A percentile compares a stretch with the other conserved stretches of the same genome.
phyloP scores from a whole-genome alignment of 2,329 filamentous ascomycete genomes.

The Botrytis tulipae region DNA sequence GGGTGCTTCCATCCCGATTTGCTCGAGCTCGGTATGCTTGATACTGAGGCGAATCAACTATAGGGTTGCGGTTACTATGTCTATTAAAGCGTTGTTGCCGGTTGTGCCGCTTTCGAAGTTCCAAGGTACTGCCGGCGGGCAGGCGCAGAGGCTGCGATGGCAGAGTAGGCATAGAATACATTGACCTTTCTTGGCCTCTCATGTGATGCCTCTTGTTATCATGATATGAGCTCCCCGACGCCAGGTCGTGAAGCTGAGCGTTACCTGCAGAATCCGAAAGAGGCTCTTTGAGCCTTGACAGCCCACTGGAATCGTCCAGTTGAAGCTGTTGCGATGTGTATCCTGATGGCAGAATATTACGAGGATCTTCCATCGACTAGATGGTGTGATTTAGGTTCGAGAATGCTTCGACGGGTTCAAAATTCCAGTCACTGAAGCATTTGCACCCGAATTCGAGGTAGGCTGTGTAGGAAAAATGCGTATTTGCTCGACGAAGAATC shows the following conservation, averaged over 20 bases:
- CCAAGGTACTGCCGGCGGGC: conserved; percentile 29
- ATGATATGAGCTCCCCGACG: conserved; percentile 33
- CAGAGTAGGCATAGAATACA: conserved; percentile 33
- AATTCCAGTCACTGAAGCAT: conserved; percentile 23
- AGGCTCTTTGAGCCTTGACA: conserved; percentile 32
- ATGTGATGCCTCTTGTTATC: conserved; percentile 32
- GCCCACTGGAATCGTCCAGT: conserved; percentile 28
- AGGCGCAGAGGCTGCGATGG: conserved; percentile 33
- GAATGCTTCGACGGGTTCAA: conserved; percentile 34
- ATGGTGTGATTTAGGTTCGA: conserved; percentile 23
- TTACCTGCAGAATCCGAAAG: conserved; percentile 37
- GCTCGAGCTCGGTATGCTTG: conserved; percentile 65
- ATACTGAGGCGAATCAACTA: conserved; percentile 62
- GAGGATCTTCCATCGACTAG: conserved; percentile 34
- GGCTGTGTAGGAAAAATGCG: conserved; percentile 26
- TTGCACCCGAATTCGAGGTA: conserved; percentile 23
- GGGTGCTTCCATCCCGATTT: conserved; percentile 58
- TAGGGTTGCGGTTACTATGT: conserved; percentile 50
- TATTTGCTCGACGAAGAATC: conserved; percentile 33
- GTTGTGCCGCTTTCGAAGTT: conserved; percentile 38
- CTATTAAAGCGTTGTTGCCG: conserved; percentile 35
- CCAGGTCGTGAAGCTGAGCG: conserved; percentile 34
- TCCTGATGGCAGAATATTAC: conserved; percentile 31
- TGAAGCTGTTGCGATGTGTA: conserved; percentile 28
- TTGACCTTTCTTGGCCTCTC: conserved; percentile 27